phyloP scores from a whole-genome alignment of 2,329 filamentous ascomycete species.

The Xylariales sp. region DNA sequence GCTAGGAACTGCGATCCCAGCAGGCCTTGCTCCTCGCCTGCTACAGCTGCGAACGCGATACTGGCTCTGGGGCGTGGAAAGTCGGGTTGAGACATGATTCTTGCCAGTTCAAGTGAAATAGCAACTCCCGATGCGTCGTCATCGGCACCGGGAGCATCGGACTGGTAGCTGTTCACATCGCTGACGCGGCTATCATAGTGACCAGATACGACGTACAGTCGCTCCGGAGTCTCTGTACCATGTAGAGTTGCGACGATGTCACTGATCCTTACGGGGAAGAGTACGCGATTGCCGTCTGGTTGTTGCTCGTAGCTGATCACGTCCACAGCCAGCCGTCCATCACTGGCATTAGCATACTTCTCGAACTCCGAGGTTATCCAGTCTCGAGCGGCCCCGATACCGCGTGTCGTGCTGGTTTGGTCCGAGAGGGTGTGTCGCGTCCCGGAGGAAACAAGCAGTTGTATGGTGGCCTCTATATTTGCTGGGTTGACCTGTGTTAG shows the following conservation, averaged over 20 bases:
- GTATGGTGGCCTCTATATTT: constrained; percentile 45
- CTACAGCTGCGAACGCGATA: constrained; percentile 51
- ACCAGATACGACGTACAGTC: constrained; percentile 49
- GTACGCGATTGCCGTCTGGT: constrained; percentile 37
- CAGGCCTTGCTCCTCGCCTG: constrained; percentile 54
- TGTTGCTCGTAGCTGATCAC: constrained; percentile 47
- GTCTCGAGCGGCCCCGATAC: constrained; percentile 52
- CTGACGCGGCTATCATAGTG: constrained; percentile 51
- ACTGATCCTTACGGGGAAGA: constrained; percentile 46
- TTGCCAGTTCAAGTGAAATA: constrained; percentile 50
- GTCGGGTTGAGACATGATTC: constrained; percentile 41
- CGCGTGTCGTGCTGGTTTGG: constrained; percentile 44
- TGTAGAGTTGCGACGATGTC: constrained; percentile 49
- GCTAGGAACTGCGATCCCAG: constrained; percentile 49
- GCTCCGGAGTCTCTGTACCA: constrained; percentile 41
- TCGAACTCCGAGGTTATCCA: constrained; percentile 50
- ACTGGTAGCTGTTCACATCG: constrained; percentile 44
- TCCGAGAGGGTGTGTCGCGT: constrained; percentile 52
- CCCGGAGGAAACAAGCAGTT: constrained; percentile 50
- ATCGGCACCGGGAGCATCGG: constrained; percentile 52
- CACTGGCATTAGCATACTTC: constrained; percentile 39
- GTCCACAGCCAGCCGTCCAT: constrained; percentile 46
- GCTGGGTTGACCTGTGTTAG: constrained; percentile 29
- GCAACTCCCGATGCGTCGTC: constrained; percentile 54
- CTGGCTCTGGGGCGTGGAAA: constrained; percentile 39